phyloP scores from a whole-genome alignment of 768 basidiomycete species.

The Astraeus odoratus region DNA sequence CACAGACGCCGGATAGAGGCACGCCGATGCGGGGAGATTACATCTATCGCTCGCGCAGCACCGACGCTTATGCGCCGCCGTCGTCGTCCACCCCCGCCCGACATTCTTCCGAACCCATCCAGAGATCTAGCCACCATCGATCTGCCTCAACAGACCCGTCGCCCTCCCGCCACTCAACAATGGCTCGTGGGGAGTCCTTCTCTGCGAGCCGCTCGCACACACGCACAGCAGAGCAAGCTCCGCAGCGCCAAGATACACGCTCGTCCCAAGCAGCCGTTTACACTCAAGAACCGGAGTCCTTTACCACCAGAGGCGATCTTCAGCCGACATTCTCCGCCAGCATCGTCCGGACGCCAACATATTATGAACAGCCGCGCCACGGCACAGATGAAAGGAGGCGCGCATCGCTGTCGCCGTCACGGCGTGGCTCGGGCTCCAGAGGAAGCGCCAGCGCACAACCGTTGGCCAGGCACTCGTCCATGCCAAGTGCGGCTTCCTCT shows the following conservation, averaged over 20 bases:
- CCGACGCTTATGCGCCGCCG: constrained; percentile 11
- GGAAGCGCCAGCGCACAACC: constrained; percentile 15
- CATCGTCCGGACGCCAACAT: constrained; percentile 61
- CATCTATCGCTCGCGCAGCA: constrained; percentile 9
- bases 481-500: constrained; percentile 18
- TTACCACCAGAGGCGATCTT: constrained; percentile 45
- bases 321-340: constrained; percentile 63
- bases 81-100: constrained; percentile 12
- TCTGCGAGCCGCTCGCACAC: constrained; percentile 19
- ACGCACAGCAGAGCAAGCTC: constrained; percentile 11
- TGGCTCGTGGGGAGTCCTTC: constrained; percentile 11
- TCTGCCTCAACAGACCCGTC: constrained; percentile 12
- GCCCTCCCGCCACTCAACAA: constrained; percentile 6
- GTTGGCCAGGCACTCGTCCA: constrained; percentile 18
- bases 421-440: constrained; percentile 10
- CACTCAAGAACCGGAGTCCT: constrained; percentile 35
- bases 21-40: constrained; percentile 12
- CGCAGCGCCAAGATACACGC: constrained; percentile 10
- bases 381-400: constrained; percentile 21
- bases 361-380: constrained; percentile 36
- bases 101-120: constrained; percentile 20
- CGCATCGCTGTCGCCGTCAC: constrained; percentile 16
- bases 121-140: constrained; percentile 8
- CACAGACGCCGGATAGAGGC: constrained; percentile 18
- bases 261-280: constrained; percentile 8